Evolutionary conservation across 2,329 filamentous ascomycete species (phyloP), one percentile per base, ranked within the genome.

Genomic region (Alternaria gaisen): DNA sequence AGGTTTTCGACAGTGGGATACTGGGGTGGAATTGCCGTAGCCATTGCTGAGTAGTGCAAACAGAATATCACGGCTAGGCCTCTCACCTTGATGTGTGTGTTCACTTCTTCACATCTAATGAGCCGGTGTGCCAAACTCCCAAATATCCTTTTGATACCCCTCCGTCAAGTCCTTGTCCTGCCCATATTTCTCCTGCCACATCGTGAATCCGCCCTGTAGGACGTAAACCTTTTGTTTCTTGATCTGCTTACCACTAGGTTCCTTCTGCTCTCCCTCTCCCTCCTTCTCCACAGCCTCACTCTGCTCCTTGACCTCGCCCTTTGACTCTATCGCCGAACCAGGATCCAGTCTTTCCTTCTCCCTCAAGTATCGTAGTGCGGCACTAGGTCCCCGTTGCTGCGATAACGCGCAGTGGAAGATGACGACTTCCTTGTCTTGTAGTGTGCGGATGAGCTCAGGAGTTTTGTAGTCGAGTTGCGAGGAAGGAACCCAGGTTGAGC

Each of bases 361-460:
- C 36, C 91, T 83, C 62, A 94, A 69, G 78, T 97, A 98, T 72
- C 86, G 85, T 69, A 97, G 80, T 4, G 95, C 95, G 4, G 94
- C 93, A 52, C 86, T 86, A 0, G 95, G 95, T 0, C 95, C 95
- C 1, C 95, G 86, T 81, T 97, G 91, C 82, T 98, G 95, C 68
- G 91, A 94, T 56, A 98, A 83, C 18, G 92, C 91, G 80, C 95
- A 99, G 81, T 99, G 95, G 79, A 99, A 99, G 1, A 99, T 87
- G 14, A 99, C 93, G 11, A 86, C 90, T 57, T 95, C 87, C 78
- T 93, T 93, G 74, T 90, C 88, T 66, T 88, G 83, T 48, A 97
- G 86, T 43, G 86, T 88, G 58, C 92, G 88, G 12, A 97, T 84
- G n/a, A 99, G 87, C 65, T 93, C 92, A 0, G 94, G 91, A 78